These are phyloP conservation scores for Letharia lupina DNA, from an alignment of 495 filamentous ascomycete genomes.

Conservation along the genomic window DNA sequence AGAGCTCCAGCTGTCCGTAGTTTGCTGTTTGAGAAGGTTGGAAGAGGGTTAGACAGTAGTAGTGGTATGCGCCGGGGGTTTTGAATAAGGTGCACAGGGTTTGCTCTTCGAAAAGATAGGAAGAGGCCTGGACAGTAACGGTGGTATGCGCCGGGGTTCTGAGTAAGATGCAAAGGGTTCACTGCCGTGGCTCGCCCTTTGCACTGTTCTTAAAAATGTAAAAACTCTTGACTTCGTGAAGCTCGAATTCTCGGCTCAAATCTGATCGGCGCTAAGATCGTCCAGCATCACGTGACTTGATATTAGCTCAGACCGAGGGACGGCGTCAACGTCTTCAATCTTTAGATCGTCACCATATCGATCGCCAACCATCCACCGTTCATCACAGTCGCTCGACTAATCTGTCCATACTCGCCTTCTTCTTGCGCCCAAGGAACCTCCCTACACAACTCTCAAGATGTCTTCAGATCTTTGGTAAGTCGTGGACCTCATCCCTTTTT, in stretches of 20 bases:
- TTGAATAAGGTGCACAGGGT: constrained; percentile 29
- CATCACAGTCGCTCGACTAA: not conserved
- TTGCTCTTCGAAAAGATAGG: not conserved
- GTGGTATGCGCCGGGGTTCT: not conserved
- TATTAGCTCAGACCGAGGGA: not conserved
- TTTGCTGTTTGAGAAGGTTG: not conserved
- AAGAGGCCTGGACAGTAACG: not conserved
- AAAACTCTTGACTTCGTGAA: too few species aligned
- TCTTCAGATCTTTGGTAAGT: constrained; percentile 60
- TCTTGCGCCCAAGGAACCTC: not conserved
- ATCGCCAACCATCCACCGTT: constrained; percentile 1
- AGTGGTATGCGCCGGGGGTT: not conserved
- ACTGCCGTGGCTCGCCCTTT: constrained; percentile 55
- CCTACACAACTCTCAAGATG: constrained; percentile 40
- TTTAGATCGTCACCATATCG: constrained; percentile 13
- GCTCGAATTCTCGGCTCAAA: not conserved
- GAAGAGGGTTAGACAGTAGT: not conserved
- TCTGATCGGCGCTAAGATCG: not conserved
- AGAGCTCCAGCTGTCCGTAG: not conserved
- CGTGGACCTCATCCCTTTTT: constrained; percentile 29
- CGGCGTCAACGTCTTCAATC: constrained; percentile 11
- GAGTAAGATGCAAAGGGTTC: constrained; percentile 41
- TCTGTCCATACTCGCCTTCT: not conserved
- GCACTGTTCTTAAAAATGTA: not conserved
- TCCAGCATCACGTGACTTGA: not conserved